Evolutionary conservation across 352 stramenopile species (phyloP).

Genomic region (Phytopythium vexans): DNA sequence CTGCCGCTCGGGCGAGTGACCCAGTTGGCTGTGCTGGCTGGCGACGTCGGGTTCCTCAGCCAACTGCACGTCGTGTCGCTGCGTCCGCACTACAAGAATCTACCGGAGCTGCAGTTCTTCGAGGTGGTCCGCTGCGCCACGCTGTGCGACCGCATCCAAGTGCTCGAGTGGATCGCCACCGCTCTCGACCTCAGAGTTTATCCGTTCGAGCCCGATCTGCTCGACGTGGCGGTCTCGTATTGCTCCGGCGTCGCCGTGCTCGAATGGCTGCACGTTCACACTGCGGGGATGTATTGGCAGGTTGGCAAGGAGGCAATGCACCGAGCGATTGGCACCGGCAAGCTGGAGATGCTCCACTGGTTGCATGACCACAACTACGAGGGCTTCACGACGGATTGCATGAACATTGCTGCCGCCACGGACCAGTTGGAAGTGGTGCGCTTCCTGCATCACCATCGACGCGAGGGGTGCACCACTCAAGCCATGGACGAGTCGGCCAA

Average conservation of each 20-base stretch:
- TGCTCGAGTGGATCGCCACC: too few species aligned
- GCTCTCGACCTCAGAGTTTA: neutral
- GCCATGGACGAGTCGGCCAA: slow-evolving; percentile 35
- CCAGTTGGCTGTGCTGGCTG: too few species aligned
- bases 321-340: neutral
- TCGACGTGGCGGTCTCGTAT: slow-evolving; percentile 1
- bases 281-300: too few species aligned
- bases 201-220: slow-evolving; percentile 1
- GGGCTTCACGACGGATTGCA: slow-evolving; percentile 26
- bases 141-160: too few species aligned
- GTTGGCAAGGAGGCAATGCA: neutral
- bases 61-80: too few species aligned
- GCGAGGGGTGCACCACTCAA: slow-evolving; percentile 24
- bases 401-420: slow-evolving; percentile 29
- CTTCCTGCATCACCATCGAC: slow-evolving; percentile 24
- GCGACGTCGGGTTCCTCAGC: too few species aligned
- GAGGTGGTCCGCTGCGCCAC: too few species aligned
- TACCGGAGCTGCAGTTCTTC: too few species aligned
- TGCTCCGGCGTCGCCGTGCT: neutral
- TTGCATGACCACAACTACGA: slow-evolving; percentile 25
- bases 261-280: too few species aligned
- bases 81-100: too few species aligned
- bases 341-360: slow-evolving; percentile 20
- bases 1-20: too few species aligned
- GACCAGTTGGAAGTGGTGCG: slow-evolving; percentile 30